Percentiles rank a stretch among this genome's conserved stretches.
Conservation (phyloP, 331 rosid species). For the Acacia concinna region DNA sequence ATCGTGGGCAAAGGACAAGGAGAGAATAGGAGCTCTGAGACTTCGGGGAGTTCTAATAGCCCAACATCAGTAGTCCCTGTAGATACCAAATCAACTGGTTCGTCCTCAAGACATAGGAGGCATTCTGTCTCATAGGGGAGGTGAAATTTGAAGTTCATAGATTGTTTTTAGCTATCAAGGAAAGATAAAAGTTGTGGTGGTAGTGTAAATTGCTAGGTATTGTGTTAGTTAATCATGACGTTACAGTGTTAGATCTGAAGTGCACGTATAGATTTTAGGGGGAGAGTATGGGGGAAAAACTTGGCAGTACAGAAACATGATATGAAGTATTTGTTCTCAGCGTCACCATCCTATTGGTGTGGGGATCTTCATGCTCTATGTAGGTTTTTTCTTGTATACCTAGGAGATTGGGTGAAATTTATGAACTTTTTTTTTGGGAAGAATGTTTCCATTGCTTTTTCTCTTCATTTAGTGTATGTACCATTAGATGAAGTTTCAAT, state of each 20-base stretch:
- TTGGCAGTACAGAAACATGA: constrained; percentile 16
- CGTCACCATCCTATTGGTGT: background rate
- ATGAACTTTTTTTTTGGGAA: background rate
- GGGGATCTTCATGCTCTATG: background rate
- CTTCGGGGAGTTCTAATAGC: constrained; percentile 94
- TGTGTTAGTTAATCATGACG: constrained; percentile 2
- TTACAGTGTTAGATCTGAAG: background rate
- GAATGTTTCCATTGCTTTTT: no score
- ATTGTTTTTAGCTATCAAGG: constrained; percentile 25
- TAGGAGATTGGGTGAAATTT: background rate
- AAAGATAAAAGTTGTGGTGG: constrained; percentile 30
- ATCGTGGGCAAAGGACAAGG: constrained; percentile 71
- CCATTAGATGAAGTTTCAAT: no score
- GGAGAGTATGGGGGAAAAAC: background rate
- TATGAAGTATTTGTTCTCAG: background rate
- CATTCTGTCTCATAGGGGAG: constrained; percentile 75
- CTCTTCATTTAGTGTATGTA: no score
- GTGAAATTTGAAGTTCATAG: constrained; percentile 1
- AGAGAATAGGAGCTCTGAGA: constrained; percentile 81
- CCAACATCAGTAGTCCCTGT: constrained; percentile 76
- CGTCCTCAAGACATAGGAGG: constrained; percentile 83
- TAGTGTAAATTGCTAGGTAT: constrained; percentile 69
- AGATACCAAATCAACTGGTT: constrained; percentile 71
- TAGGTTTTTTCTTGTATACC: constrained; percentile 16
- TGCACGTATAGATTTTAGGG: constrained; percentile 34